Evolutionary conservation across 305 asterid genomes (phyloP), one percentile per base, ranked within the genome.

Genomic region (Ajuga reptans): DNA sequence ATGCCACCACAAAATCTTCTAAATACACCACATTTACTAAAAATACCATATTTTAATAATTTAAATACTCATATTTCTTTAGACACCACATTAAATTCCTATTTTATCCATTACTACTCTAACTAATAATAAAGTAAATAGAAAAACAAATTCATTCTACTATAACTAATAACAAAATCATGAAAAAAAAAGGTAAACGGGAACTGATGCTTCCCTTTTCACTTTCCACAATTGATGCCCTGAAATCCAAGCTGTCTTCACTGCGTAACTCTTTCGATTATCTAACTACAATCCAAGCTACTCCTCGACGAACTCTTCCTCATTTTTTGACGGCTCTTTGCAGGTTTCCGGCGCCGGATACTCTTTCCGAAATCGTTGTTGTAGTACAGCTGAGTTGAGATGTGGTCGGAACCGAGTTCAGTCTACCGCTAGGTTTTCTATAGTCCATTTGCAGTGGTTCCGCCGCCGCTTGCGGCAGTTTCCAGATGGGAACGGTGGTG

Each of bases 151-250:
- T n/a, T n/a, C n/a, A n/a, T n/a, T n/a, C n/a, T n/a, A n/a, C n/a
- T n/a, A n/a, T n/a, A n/a, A n/a, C n/a, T n/a, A n/a, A n/a, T n/a
- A n/a, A n/a, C n/a, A n/a, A n/a, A n/a, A n/a, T n/a, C n/a, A n/a
- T 70, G n/a, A n/a, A n/a, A 91, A 68, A 49, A 79, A 58, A 73
- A 91, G 53, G 73, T 83, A 87, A 47, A 87, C 80, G 6, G 68
- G 75, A 73, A 91, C 64, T 89, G 84, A 75, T 69, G 73, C 78
- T 87, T 87, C 96, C 39, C 74, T 72, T 5, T 76, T 77, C 72
- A 85, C 88, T 91, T 75, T 91, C 97, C 84, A 89, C 82, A 89
- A 89, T 91, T 43, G 97, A 91, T 52, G 76, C 84, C 75, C 91
- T 85, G 77, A 91, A 91, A 62, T 91, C 69, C 72, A 96, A 72